These are phyloP conservation scores for Pistacia integerrima DNA, from an alignment of 345 rosid genomes.

Conservation along the genomic window DNA sequence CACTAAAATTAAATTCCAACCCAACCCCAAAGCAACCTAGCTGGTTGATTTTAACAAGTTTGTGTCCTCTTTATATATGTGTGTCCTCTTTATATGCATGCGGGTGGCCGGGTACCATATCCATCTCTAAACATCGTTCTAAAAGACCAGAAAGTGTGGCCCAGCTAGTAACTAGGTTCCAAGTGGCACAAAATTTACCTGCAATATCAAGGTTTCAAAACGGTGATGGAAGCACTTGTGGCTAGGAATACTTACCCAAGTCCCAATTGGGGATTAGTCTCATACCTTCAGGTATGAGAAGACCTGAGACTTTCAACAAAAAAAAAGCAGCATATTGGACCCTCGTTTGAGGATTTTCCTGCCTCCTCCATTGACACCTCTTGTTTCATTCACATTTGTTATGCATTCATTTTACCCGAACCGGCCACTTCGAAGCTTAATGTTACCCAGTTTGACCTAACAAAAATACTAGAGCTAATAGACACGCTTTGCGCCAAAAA, in stretches of 20 bases:
- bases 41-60: not conserved
- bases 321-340: constrained; percentile 52
- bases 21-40: not conserved
- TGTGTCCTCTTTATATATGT: not conserved
- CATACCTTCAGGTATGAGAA: not conserved
- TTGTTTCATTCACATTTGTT: constrained; percentile 47
- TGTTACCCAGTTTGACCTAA: constrained; percentile 33
- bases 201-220: too few relatives aligned
- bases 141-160: not conserved
- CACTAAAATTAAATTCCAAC: not conserved
- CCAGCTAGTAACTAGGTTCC: too few relatives aligned
- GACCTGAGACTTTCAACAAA: too few relatives aligned
- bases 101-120: too few relatives aligned
- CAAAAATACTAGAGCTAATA: constrained; percentile 28
- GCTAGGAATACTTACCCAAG: not conserved
- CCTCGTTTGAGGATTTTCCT: constrained; percentile 30
- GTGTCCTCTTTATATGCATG: not conserved
- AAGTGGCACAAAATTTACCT: too few relatives aligned
- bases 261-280: not conserved
- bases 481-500: constrained; percentile 18
- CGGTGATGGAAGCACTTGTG: too few relatives aligned
- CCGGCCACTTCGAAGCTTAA: constrained; percentile 28
- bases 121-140: not conserved
- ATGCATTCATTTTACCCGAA: constrained; percentile 41
- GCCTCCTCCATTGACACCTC: constrained; percentile 38